Conservation (phyloP, 306 rosid genomes). For the Amphicarpaea edgeworthii region DNA sequence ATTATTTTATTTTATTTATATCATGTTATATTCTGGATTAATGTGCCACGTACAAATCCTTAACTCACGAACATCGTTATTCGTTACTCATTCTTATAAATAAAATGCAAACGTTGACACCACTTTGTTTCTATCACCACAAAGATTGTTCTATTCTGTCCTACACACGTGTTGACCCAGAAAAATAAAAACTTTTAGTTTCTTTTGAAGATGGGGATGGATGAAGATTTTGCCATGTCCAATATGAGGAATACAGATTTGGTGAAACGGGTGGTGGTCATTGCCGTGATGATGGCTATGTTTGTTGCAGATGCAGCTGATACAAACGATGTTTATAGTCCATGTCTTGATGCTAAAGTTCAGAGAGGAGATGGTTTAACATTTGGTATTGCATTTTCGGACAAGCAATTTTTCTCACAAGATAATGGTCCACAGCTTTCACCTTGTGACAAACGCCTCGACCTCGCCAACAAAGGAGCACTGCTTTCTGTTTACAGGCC, state of each 20-base stretch:
- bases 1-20: not conserved
- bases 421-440: conserved; percentile 77
- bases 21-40: conserved; percentile 19
- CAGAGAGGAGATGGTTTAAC: conserved; percentile 81
- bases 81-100: conserved; percentile 5
- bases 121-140: conserved; percentile 56
- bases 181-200: not conserved
- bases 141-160: conserved; percentile 37
- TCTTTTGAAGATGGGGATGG: conserved; percentile 44
- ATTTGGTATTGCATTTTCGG: conserved; percentile 75
- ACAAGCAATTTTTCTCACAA: conserved; percentile 56
- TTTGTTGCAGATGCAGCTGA: conserved; percentile 58
- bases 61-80: conserved; percentile 21
- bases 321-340: conserved; percentile 73
- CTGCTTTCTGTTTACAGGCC: conserved; percentile 76
- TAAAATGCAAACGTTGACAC: conserved; percentile 32
- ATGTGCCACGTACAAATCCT: conserved; percentile 30
- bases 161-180: conserved; percentile 16
- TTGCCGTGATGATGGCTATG: conserved; percentile 42
- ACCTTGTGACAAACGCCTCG: conserved; percentile 80
- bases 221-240: conserved; percentile 32
- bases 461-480: conserved; percentile 54
- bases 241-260: conserved; percentile 25
- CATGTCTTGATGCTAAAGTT: conserved; percentile 77
- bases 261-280: conserved; percentile 28